phyloP scores from a whole-genome alignment of 2,329 filamentous ascomycete species.

The Penicillium vulpinum region DNA sequence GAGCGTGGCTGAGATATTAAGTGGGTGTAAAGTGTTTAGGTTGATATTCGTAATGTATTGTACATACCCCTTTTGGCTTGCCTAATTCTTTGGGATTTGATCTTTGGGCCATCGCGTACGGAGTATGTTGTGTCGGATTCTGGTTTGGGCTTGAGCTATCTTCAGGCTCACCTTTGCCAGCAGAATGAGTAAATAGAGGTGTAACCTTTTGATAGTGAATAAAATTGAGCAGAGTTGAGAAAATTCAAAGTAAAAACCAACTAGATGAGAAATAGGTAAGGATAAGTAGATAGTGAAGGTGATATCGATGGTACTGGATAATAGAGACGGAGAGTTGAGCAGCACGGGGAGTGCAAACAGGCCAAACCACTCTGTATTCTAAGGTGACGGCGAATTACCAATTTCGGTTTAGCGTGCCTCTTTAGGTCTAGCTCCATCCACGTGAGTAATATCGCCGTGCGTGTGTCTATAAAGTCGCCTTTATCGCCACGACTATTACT shows the following conservation, averaged over 20 bases:
- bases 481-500: too few relatives aligned
- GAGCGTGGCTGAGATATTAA: neutral
- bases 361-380: neutral
- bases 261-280: neutral
- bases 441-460: too few relatives aligned
- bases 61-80: conserved; percentile 21
- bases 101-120: conserved; percentile 14
- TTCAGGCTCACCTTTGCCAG: neutral
- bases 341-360: neutral
- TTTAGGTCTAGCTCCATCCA: too few relatives aligned
- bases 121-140: neutral
- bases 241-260: neutral
- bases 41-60: neutral
- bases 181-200: neutral
- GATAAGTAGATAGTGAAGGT: neutral
- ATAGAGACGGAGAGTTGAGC: neutral
- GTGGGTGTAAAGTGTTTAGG: neutral
- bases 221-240: neutral
- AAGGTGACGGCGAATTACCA: too few relatives aligned
- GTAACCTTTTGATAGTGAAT: neutral
- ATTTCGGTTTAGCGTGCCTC: too few relatives aligned
- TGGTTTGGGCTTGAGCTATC: neutral
- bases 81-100: conserved; percentile 18
- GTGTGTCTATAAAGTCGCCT: too few relatives aligned
- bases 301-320: too few relatives aligned